Conservation (phyloP, 202 grass and related monocot species). For the Carex arenaria region DNA sequence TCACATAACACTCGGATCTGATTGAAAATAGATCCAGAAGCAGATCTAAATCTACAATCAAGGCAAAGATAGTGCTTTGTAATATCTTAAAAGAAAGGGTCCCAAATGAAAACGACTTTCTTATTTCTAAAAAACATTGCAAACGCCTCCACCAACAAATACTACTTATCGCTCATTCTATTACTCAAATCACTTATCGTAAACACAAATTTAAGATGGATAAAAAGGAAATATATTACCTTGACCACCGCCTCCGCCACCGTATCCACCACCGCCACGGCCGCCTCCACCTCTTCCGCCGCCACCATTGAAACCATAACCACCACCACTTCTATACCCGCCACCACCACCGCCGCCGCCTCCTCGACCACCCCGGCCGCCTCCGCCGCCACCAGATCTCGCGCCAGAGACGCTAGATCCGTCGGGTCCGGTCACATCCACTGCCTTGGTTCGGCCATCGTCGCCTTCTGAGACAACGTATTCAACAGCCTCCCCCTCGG, state of each 20-base stretch:
- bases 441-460: constrained; percentile 94
- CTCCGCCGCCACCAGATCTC: not conserved
- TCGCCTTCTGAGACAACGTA: constrained; percentile 49
- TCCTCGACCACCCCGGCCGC: constrained; percentile 22
- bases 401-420: constrained; percentile 71
- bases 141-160: not conserved
- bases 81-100: not conserved
- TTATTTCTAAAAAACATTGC: not conserved
- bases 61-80: not conserved
- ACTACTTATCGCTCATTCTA: not conserved
- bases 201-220: not conserved
- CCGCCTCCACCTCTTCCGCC: constrained; percentile 18
- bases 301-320: constrained; percentile 46
- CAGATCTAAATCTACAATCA: not conserved
- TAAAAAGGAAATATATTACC: not conserved
- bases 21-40: not conserved
- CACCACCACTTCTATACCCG: constrained; percentile 45
- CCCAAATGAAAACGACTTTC: not conserved
- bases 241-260: constrained; percentile 20
- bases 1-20: not conserved
- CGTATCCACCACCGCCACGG: constrained; percentile 4
- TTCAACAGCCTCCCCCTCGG: constrained; percentile 85
- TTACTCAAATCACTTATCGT: not conserved
- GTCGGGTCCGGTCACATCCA: constrained; percentile 93
- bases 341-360: constrained; percentile 15